Conservation (phyloP, 2,329 filamentous ascomycete genomes). For the Xylaria sp. region DNA sequence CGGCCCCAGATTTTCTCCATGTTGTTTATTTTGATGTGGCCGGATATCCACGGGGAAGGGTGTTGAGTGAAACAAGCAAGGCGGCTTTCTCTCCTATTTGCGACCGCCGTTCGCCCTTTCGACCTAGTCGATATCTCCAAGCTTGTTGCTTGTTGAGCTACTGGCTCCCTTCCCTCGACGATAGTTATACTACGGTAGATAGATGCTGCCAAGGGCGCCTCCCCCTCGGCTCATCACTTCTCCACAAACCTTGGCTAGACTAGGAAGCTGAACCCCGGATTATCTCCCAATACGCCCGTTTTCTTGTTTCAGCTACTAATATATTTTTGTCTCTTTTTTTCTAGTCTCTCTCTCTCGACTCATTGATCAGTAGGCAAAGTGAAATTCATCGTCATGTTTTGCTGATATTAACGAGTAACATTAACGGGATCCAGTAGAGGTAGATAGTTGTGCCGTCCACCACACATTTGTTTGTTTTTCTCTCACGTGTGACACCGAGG, state of each 20-base stretch:
- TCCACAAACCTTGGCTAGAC: constrained; percentile 3
- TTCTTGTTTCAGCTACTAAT: background rate
- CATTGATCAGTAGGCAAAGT: background rate
- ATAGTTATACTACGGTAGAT: no score
- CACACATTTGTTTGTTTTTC: background rate
- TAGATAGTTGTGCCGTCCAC: background rate
- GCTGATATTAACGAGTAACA: background rate
- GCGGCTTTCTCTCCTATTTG: no score
- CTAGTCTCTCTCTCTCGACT: background rate
- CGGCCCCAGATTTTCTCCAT: constrained; percentile 24
- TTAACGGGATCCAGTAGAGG: background rate
- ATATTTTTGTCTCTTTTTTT: background rate
- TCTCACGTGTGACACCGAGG: background rate
- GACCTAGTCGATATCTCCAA: background rate
- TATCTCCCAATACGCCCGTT: background rate
- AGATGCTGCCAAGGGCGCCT: constrained; percentile 10
- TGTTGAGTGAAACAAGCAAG: no score
- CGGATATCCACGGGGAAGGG: no score
- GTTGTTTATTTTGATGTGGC: background rate
- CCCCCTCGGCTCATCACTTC: constrained; percentile 16
- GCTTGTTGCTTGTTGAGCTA: background rate
- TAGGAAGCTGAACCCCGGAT: constrained; percentile 8
- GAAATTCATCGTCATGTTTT: background rate
- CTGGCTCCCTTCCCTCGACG: background rate
- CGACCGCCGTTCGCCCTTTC: no score